Base-by-base conservation (phyloP, 495 filamentous ascomycete species). In the Haplographium delicatum region DNA sequence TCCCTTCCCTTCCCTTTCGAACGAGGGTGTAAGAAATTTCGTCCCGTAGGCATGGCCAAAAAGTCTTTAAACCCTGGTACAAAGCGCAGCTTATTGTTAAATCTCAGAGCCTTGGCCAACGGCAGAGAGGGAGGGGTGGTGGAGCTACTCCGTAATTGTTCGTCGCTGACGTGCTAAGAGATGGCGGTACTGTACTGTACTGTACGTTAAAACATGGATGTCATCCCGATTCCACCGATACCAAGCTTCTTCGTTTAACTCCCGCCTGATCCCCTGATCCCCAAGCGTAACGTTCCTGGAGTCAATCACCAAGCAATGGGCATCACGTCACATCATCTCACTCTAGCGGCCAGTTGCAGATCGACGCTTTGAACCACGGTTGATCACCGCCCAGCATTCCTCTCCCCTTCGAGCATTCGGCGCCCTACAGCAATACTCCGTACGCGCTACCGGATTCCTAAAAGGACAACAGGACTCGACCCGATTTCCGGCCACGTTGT, bases 221-320 rank as follows among this genome's bases (percentile, higher is more conserved):
- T 38, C 13, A 18, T 38, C 28, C 7, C n/a, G 28, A 31, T 31
- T 7, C 35, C 5, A 42, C 28, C 13, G 5, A 5, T 44, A 44
- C 42, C 42, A 44, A 44, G 42, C 44, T 47, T 47, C 13, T 26
- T 47, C 44, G 44, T 15, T 42, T 47, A 47, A 46, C 4, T 20
- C 15, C 20, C 13, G 8, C 44, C 30, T 34, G 44, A 43, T 9
- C 44, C 44, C 28, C 44, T 47, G 44, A 47, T 47, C 44, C 27
- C 44, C 44, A 35, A 34, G 44, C 44, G 44, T 24, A 20, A 5
- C 10, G 16, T 37, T 19, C 13, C 18, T 25, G 3, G 15, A n/a
- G 44, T 42, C 39, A 6, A 6, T 31, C 28, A 31, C 28, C 7
- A 31, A n/a, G 6, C 28, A 31, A 6, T n/a, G 20, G 6, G 16